These are phyloP conservation scores for Coffea canephora DNA, from an alignment of 257 asterid genomes.

Conservation along the genomic window DNA sequence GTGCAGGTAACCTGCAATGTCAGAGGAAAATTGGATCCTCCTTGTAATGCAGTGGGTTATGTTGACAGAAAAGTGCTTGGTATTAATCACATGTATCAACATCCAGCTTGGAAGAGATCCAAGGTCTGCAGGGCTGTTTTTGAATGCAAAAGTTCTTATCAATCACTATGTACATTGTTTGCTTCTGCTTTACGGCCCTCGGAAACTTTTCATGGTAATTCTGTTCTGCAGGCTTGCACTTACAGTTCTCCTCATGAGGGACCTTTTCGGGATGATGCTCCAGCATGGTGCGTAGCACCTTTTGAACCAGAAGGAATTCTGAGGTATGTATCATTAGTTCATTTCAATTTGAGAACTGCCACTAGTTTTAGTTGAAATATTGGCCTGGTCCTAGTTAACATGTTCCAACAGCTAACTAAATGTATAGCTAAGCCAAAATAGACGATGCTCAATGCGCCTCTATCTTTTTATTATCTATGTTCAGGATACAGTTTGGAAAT, in stretches of 20 bases:
- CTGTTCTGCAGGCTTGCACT: conserved; percentile 58
- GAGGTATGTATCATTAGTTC: conserved; percentile 36
- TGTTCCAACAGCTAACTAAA: background rate
- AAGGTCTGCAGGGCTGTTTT: conserved; percentile 34
- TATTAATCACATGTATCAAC: conserved; percentile 65
- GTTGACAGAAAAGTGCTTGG: conserved; percentile 67
- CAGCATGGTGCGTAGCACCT: conserved; percentile 73
- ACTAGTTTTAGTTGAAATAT: background rate
- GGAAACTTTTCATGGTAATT: background rate
- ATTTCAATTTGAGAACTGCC: background rate
- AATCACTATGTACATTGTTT: background rate
- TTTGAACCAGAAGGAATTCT: conserved; percentile 84
- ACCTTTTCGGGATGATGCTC: conserved; percentile 60
- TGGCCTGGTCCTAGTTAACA: background rate
- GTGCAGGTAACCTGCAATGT: conserved; percentile 53
- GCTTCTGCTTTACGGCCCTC: background rate
- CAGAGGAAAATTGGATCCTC: conserved; percentile 62
- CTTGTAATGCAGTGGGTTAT: conserved; percentile 81
- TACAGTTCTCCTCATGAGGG: conserved; percentile 58
- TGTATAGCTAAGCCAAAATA: background rate
- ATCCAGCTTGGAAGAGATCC: conserved; percentile 83
- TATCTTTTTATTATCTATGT: background rate
- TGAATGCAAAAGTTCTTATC: background rate
- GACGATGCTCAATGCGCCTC: background rate
- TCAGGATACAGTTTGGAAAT: background rate